Evolutionary conservation across 352 stramenopile genomes (phyloP).

Genomic region (Globisporangium rhizosaccharum): DNA sequence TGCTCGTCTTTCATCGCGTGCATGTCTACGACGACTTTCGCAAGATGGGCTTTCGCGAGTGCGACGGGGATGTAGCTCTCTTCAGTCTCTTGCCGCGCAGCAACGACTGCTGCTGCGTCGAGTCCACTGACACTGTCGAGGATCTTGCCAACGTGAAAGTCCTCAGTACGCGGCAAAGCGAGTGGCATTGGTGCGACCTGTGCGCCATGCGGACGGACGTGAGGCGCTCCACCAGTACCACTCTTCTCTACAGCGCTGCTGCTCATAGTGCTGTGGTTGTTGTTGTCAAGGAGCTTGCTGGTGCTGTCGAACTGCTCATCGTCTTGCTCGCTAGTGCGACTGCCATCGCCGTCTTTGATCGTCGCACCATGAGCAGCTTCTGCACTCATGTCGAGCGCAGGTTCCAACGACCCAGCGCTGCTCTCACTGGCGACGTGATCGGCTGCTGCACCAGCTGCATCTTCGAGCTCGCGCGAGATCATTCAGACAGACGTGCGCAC

Average conservation of each 20-base stretch:
- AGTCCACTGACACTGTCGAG: conserved; percentile 12
- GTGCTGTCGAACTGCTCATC: background rate
- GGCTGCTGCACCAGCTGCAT: too few relatives aligned
- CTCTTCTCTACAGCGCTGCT: background rate
- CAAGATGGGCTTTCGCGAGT: conserved; percentile 49
- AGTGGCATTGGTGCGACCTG: conserved; percentile 26
- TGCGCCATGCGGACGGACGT: background rate
- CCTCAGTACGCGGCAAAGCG: conserved; percentile 17
- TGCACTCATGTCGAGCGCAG: too few relatives aligned
- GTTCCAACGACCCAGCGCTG: too few relatives aligned
- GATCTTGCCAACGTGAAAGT: conserved; percentile 56
- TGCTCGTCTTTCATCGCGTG: conserved; percentile 71
- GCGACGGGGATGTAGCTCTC: conserved; percentile 66
- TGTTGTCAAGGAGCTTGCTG: background rate
- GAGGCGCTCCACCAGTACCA: background rate
- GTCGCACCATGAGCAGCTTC: too few relatives aligned
- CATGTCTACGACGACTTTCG: conserved; percentile 74
- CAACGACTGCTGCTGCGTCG: conserved; percentile 1
- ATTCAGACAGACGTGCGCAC: too few relatives aligned
- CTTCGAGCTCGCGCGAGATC: too few relatives aligned
- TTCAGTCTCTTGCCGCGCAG: conserved; percentile 28
- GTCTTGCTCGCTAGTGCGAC: too few relatives aligned
- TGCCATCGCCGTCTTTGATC: too few relatives aligned
- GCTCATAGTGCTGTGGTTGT: background rate
- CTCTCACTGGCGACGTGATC: too few relatives aligned